Evolutionary conservation across 257 asterid genomes (phyloP), one percentile per base, ranked within the genome.

Genomic region (Solanum infundibuliforme): DNA sequence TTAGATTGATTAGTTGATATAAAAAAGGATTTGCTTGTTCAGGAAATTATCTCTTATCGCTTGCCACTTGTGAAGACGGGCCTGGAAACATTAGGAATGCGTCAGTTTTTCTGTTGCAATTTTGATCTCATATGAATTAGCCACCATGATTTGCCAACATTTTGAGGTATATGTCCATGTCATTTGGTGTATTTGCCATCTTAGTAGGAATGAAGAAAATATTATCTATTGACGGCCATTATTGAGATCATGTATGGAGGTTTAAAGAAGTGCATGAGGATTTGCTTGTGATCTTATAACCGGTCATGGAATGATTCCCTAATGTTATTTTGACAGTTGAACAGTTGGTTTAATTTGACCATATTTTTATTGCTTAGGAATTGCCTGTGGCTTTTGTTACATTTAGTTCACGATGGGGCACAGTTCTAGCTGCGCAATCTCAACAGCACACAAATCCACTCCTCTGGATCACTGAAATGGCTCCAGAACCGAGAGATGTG

Each of bases 401-500:
- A 38, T 95, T 97, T 90, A 95, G 88, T 87, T 93, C 98, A 32
- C 94, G 99, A 83, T 94, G 98, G 97, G 98, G 98, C 76, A 98
- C 99, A 86, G 92, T 95, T 91, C 91, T 97, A 91, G 99, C 98
- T 72, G 98, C 98, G 6, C 99, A 97, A 87, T 95, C 99, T 90
- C 98, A 95, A 93, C 99, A 95, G 89, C 94, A 87, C 75, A 86
- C 98, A 38, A 91, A 97, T 89, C 99, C 99, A 34, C 89, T 95
- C 84, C 58, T 92, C 35, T 95, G 98, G 99, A 92, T 94, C 86
- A 97, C 99, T 60, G 97, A 94, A 92, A 90, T 93, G 93, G 98
- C 99, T 87, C 99, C 99, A 73, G 99, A 97, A 88, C 98, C 99
- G 81, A 89, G 99, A 91, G 99, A 95, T 27, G 98, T 97, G 18